Evolutionary conservation across 768 basidiomycete species (phyloP).

Genomic region (Sarcomyxa edulis): DNA sequence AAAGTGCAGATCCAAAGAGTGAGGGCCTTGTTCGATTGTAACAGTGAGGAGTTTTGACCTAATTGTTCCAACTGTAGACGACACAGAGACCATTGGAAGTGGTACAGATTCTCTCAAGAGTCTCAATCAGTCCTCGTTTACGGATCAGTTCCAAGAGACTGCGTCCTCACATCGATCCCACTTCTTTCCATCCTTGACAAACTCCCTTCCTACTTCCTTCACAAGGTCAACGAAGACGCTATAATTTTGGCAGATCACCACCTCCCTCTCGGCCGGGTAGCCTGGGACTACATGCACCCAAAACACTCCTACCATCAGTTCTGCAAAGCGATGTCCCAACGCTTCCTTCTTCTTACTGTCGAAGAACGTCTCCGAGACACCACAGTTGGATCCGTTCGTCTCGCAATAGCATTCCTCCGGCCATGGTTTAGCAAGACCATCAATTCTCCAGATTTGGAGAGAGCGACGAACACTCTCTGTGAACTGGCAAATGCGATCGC

Average conservation of each 20-base stretch:
- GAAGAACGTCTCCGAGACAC: constrained; percentile 61
- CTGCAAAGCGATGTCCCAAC: constrained; percentile 62
- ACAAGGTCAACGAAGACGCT: constrained; percentile 17
- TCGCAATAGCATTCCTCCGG: constrained; percentile 62
- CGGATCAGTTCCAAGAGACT: constrained; percentile 59
- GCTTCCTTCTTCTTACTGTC: constrained; percentile 49
- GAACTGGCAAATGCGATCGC: constrained; percentile 46
- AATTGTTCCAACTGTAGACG: constrained; percentile 35
- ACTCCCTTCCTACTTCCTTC: constrained; percentile 68
- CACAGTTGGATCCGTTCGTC: constrained; percentile 60
- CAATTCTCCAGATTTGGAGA: constrained; percentile 26
- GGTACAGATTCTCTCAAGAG: constrained; percentile 70
- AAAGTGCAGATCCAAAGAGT: constrained; percentile 51
- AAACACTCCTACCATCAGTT: constrained; percentile 65
- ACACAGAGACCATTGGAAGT: constrained; percentile 64
- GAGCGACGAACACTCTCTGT: constrained; percentile 28
- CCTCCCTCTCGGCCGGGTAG: constrained; percentile 28
- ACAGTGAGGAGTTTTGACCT: background rate
- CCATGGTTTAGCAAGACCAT: constrained; percentile 62
- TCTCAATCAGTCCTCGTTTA: constrained; percentile 73
- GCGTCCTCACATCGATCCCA: constrained; percentile 67
- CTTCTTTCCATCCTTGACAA: constrained; percentile 58
- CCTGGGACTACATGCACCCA: constrained; percentile 54
- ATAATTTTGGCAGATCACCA: constrained; percentile 12
- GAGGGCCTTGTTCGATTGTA: constrained; percentile 18